Conservation (phyloP, 345 rosid genomes). For the Tarenaya hassleriana region DNA sequence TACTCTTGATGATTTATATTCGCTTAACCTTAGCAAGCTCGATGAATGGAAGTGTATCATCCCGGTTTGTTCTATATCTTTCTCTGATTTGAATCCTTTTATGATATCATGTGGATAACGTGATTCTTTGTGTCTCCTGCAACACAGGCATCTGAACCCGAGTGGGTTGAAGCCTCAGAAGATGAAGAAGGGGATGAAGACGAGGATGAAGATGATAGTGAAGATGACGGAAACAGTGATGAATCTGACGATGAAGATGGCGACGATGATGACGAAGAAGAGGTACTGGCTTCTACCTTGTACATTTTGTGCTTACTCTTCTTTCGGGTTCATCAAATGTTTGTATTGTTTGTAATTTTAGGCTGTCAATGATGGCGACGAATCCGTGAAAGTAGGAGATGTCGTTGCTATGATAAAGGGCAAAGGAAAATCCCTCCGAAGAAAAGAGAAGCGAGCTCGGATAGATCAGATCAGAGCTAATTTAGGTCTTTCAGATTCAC, state of each 20-base stretch:
- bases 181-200: constrained; percentile 81
- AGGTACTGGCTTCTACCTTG: constrained; percentile 33
- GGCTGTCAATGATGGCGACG: constrained; percentile 37
- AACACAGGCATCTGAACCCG: constrained; percentile 76
- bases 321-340: not conserved
- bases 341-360: constrained; percentile 23
- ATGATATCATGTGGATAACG: not conserved
- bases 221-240: constrained; percentile 46
- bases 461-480: constrained; percentile 92
- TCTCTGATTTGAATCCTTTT: constrained; percentile 8
- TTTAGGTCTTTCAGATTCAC: constrained; percentile 93
- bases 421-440: constrained; percentile 56
- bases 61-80: constrained; percentile 56
- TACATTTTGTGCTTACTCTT: constrained; percentile 1
- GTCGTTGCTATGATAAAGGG: constrained; percentile 91
- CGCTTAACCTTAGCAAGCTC: constrained; percentile 93
- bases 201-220: constrained; percentile 48
- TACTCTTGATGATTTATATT: constrained; percentile 87
- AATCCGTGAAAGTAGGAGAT: constrained; percentile 59
- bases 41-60: constrained; percentile 98
- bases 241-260: constrained; percentile 43
- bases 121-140: constrained; percentile 6
- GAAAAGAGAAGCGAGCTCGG: constrained; percentile 91
- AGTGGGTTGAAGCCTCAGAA: constrained; percentile 87
- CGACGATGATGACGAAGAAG: constrained; percentile 32